Conservation (phyloP, 306 rosid species). For the Purshia tridentata region DNA sequence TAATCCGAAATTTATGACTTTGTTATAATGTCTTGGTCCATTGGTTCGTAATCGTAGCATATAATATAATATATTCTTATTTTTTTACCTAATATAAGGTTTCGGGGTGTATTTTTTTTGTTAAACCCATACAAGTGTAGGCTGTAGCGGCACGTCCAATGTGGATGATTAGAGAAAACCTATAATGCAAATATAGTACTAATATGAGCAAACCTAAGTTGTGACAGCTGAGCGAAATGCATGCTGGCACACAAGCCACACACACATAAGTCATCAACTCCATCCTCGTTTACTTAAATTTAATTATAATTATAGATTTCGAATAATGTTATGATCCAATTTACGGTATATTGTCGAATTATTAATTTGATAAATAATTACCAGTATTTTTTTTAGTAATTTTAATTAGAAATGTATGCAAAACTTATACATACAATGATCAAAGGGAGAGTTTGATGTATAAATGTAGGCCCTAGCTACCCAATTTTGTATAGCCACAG, state of each 20-base stretch:
- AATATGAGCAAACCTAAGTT: neutral
- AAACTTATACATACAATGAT: neutral
- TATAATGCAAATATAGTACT: neutral
- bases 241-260: neutral
- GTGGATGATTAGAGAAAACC: conserved; percentile 17
- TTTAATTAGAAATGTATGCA: no score
- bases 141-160: conserved; percentile 37
- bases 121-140: conserved; percentile 43
- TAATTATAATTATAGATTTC: no score
- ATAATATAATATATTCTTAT: neutral
- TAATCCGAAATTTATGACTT: conserved; percentile 24
- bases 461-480: neutral
- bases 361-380: no score
- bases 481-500: neutral
- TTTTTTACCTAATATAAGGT: conserved; percentile 4
- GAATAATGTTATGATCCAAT: no score
- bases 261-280: neutral
- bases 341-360: no score
- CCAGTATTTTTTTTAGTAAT: no score
- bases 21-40: conserved; percentile 5
- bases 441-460: neutral
- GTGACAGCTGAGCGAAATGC: conserved; percentile 12
- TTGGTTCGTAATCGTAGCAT: neutral
- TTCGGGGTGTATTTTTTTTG: neutral
- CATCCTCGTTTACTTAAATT: no score